Evolutionary conservation across 2,329 filamentous ascomycete species (phyloP), one percentile per base, ranked within the genome.

Genomic region (Macrophomina pseudophaseolina): DNA sequence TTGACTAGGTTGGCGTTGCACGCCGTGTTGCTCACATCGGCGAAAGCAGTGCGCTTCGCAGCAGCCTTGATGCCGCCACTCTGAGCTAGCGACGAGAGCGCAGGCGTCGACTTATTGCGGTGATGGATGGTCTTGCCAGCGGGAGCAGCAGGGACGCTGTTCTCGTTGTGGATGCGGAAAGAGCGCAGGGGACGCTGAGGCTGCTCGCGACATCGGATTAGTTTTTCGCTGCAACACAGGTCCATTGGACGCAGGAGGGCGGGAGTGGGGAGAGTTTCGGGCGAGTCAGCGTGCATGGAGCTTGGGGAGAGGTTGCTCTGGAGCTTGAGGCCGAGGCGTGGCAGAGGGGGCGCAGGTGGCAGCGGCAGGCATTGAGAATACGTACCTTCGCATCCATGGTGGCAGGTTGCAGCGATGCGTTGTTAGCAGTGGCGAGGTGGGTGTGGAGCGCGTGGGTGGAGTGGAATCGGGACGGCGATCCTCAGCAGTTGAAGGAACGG

Each of bases 1-100:
- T 87, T 86, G 60, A 75, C 78, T 3, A 66, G 74, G 72, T 69
- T 74, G 35, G 33, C 72, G 73, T 52, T 74, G 72, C 63, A 79
- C 48, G 83, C 74, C 53, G 85, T 88, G 74, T 94, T 94, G 83
- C 91, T 95, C 69, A 95, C 86, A 76, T 97, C 93, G 59, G 87
- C 91, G 78, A 96, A 93, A 12, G 88, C 92, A 69, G 89, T 88
- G 71, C 93, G 89, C 82, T 94, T 95, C 65, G 89, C 84, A 66
- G 87, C 84, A 64, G 85, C 84, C 78, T 90, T 92, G 70, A 89
- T 79, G 46, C 82, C 84, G 67, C 81, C 84, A 59, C 82, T 84
- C 69, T 84, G 81, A 68, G 84, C 76, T 68, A 86, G 74, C 71
- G 83, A 83, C 54, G 80, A 91, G 71, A 85, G 86, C 79, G 80